phyloP scores from a whole-genome alignment of 2,329 filamentous ascomycete species.

The Neurospora crassa region DNA sequence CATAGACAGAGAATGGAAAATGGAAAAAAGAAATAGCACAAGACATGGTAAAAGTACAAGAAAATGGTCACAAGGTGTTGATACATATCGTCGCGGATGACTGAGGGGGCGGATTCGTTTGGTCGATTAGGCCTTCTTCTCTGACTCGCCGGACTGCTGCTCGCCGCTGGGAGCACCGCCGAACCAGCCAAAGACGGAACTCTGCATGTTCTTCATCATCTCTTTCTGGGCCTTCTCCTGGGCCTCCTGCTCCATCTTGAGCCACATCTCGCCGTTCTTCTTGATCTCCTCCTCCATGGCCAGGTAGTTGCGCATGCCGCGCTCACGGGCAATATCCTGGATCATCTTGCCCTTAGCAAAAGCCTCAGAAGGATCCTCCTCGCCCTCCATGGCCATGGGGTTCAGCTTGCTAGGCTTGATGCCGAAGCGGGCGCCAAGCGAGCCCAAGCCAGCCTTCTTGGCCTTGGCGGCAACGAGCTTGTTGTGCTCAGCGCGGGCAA shows the following conservation, averaged over 20 bases:
- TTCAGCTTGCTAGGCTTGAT: constrained; percentile 62
- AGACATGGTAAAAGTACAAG: not conserved
- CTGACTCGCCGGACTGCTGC: constrained; percentile 5
- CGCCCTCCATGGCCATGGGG: constrained; percentile 53
- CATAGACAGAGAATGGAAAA: not conserved
- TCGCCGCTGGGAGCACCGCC: constrained; percentile 13
- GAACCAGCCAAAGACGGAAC: constrained; percentile 56
- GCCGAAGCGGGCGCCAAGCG: constrained; percentile 64
- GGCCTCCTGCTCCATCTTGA: constrained; percentile 83
- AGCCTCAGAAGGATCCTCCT: constrained; percentile 63
- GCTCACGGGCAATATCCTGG: constrained; percentile 85
- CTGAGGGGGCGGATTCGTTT: not conserved
- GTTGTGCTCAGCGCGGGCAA: constrained; percentile 76
- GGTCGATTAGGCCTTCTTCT: constrained; percentile 6
- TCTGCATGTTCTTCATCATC: constrained; percentile 87
- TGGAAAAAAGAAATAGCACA: not conserved
- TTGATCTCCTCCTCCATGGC: constrained; percentile 81
- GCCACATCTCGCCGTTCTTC: constrained; percentile 89
- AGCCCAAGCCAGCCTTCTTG: constrained; percentile 56
- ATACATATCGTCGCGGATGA: not conserved
- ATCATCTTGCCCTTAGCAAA: constrained; percentile 93
- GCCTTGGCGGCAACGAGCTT: constrained; percentile 63
- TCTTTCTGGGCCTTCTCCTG: constrained; percentile 87
- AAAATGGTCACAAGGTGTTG: constrained; percentile 4
- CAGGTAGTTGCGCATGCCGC: constrained; percentile 85